phyloP scores from a whole-genome alignment of 1,284 basidiomycete species.

The Paramarasmius palmivorus region DNA sequence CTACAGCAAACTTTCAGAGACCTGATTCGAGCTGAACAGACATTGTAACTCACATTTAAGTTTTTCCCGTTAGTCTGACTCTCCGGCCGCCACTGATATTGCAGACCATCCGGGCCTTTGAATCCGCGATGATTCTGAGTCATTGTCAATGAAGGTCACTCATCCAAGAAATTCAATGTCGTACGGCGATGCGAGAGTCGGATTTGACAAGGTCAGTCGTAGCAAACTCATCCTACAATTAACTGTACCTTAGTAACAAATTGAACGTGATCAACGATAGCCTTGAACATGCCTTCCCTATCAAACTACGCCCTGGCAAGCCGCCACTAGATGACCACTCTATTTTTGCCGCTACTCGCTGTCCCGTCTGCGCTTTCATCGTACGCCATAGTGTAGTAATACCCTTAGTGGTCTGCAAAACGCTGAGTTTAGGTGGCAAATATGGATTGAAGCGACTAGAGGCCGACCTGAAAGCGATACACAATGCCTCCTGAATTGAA shows the following conservation, averaged over 20 bases:
- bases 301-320: conserved; percentile 77
- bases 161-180: conserved; percentile 27
- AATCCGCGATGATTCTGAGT: conserved; percentile 64
- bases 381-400: conserved; percentile 75
- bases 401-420: conserved; percentile 60
- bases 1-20: conserved; percentile 35
- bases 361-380: conserved; percentile 78
- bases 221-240: conserved; percentile 62
- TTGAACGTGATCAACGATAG: conserved; percentile 5
- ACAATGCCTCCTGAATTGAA: conserved; percentile 79
- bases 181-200: conserved; percentile 59
- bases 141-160: conserved; percentile 4
- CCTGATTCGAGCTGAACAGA: conserved; percentile 48
- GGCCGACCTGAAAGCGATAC: conserved; percentile 73
- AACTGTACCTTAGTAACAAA: conserved; percentile 17
- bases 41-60: conserved; percentile 54
- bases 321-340: conserved; percentile 80
- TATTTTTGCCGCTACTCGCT: conserved; percentile 80
- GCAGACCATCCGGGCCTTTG: conserved; percentile 77
- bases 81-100: conserved; percentile 77
- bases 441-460: conserved; percentile 18
- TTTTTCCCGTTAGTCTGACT: no score
- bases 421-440: conserved; percentile 15
- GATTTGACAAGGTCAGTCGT: conserved; percentile 78
- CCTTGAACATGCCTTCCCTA: conserved; percentile 66